Conservation (phyloP, 192 early-diverging fungal species). For the Coemansia sp. region DNA sequence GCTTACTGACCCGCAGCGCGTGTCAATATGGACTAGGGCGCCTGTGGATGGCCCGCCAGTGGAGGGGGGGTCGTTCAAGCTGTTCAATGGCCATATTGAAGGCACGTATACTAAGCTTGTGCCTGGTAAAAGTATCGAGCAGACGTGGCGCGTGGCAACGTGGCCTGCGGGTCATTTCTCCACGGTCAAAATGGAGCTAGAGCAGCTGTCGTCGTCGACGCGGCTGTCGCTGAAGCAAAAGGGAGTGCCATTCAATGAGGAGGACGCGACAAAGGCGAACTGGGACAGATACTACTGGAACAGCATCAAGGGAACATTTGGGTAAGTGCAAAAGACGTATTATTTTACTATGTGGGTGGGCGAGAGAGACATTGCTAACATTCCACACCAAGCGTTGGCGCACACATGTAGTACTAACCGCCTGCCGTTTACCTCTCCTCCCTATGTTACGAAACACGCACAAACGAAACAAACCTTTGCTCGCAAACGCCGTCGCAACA, state of each 20-base stretch:
- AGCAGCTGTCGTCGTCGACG: conserved; percentile 65
- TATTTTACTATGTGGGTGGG: neutral
- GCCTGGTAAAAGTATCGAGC: conserved; percentile 73
- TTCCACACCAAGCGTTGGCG: neutral
- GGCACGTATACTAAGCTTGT: conserved; percentile 73
- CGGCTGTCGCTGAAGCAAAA: conserved; percentile 72
- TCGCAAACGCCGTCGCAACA: conserved; percentile 18
- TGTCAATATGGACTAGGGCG: conserved; percentile 77
- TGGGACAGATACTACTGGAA: conserved; percentile 94
- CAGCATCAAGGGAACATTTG: conserved; percentile 86
- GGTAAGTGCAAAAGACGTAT: conserved; percentile 56
- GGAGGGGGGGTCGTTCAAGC: conserved; percentile 62
- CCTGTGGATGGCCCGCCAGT: conserved; percentile 61
- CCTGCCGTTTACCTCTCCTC: conserved; percentile 37
- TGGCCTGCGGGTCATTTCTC: conserved; percentile 90
- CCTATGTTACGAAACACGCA: conserved; percentile 9
- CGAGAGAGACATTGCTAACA: neutral
- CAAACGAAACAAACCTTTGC: conserved; percentile 5
- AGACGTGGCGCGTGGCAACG: conserved; percentile 79
- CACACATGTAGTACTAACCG: conserved; percentile 40
- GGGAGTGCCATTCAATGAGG: conserved; percentile 85
- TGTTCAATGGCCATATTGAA: conserved; percentile 88
- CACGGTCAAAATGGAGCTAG: conserved; percentile 71
- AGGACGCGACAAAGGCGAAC: conserved; percentile 78
- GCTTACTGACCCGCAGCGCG: conserved; percentile 71